These are phyloP conservation scores for Anthracocystis setariae DNA, from an alignment of 1,284 basidiomycete genomes.

Conservation along the genomic window DNA sequence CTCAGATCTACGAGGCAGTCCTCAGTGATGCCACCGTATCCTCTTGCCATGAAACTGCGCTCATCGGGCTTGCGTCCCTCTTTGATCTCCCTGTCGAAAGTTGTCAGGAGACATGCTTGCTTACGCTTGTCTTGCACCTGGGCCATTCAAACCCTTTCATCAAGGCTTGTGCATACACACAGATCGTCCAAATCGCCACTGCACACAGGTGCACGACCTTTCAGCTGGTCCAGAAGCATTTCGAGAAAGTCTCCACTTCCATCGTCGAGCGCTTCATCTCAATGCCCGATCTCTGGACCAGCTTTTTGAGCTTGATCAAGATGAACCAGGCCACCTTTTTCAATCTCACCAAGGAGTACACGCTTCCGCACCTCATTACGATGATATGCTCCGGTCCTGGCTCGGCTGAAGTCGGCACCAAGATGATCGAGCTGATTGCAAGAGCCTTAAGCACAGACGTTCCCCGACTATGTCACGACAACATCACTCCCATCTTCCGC, in stretches of 20 bases:
- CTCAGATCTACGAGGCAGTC: conserved; percentile 19
- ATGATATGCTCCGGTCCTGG: conserved; percentile 42
- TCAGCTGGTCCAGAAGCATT: conserved; percentile 60
- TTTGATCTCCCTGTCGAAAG: conserved; percentile 35
- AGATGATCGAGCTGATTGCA: conserved; percentile 56
- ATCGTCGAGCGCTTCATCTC: conserved; percentile 56
- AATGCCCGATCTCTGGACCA: conserved; percentile 56
- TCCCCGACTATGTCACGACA: conserved; percentile 56
- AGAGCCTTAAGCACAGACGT: conserved; percentile 50
- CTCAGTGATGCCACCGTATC: conserved; percentile 14
- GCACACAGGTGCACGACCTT: conserved; percentile 57
- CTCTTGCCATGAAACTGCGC: conserved; percentile 39
- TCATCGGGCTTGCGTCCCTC: conserved; percentile 43
- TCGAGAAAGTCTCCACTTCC: conserved; percentile 49
- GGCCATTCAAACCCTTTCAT: conserved; percentile 39
- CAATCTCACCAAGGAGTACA: conserved; percentile 59
- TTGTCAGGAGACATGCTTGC: conserved; percentile 45
- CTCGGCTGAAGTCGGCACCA: conserved; percentile 33
- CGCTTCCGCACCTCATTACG: conserved; percentile 59
- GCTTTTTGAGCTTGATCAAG: conserved; percentile 56
- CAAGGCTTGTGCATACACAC: conserved; percentile 55
- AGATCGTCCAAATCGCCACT: conserved; percentile 57
- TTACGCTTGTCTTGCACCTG: conserved; percentile 48
- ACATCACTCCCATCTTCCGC: conserved; percentile 60
- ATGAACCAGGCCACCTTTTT: conserved; percentile 62